A percentile compares a stretch with the other conserved stretches of the same genome.
These are phyloP conservation scores for Isabelozyma gotoi DNA, from an alignment of 805 yeast genomes.

Conservation along the genomic window DNA sequence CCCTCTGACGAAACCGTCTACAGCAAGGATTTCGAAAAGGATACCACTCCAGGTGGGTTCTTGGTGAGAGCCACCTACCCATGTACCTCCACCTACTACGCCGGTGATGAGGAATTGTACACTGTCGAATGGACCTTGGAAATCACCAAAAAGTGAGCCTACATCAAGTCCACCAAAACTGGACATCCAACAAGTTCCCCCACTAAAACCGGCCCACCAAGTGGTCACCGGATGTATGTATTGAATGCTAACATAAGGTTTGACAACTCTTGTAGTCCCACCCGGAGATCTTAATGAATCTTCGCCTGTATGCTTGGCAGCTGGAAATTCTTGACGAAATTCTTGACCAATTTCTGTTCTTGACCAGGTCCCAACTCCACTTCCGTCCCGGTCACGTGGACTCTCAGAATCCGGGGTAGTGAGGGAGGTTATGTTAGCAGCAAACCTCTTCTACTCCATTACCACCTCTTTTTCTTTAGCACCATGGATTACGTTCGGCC, in stretches of 20 bases:
- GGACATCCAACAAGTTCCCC: too few relatives aligned
- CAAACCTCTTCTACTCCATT: not conserved
- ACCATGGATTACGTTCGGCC: slow-evolving; percentile 38
- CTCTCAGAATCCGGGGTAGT: too few relatives aligned
- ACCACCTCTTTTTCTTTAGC: not conserved
- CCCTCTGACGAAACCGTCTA: slow-evolving; percentile 32
- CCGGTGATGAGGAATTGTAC: slow-evolving; percentile 29
- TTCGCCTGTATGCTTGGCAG: too few relatives aligned
- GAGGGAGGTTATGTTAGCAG: too few relatives aligned
- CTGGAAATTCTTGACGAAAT: too few relatives aligned
- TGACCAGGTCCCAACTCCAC: too few relatives aligned
- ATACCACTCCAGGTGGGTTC: slow-evolving; percentile 40
- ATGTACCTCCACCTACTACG: slow-evolving; percentile 31
- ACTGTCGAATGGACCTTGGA: slow-evolving; percentile 34
- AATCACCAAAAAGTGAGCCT: slow-evolving; percentile 16
- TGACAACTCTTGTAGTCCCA: not conserved
- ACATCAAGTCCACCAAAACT: too few relatives aligned
- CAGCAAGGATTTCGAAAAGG: slow-evolving; percentile 28
- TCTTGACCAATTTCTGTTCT: too few relatives aligned
- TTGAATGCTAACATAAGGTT: not conserved
- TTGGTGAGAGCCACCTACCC: slow-evolving; percentile 33
- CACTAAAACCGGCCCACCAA: too few relatives aligned
- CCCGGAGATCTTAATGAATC: too few relatives aligned
- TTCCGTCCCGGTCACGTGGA: too few relatives aligned
- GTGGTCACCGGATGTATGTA: not conserved